phyloP scores from a whole-genome alignment of 306 rosid genomes.

The Sicyos baderoa region DNA sequence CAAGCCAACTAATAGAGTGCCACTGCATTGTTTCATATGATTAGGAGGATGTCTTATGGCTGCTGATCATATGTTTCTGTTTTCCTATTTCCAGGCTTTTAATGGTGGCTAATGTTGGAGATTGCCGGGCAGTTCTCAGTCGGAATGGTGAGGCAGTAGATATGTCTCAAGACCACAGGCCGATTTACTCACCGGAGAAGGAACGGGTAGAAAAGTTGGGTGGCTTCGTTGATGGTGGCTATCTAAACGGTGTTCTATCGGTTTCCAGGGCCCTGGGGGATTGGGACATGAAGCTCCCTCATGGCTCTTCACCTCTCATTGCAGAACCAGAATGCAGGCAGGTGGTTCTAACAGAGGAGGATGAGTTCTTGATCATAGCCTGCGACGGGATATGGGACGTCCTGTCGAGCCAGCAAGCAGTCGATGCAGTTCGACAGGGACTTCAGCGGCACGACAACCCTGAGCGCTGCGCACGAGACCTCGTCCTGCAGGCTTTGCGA shows the following conservation, averaged over 20 bases:
- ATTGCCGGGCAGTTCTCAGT: conserved; percentile 92
- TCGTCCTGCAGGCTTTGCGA: conserved; percentile 75
- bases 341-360: conserved; percentile 66
- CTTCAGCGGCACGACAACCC: conserved; percentile 74
- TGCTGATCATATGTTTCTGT: neutral
- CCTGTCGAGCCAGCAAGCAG: conserved; percentile 86
- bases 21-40: neutral
- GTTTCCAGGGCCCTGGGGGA: conserved; percentile 93
- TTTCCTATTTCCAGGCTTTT: conserved; percentile 45
- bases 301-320: conserved; percentile 68
- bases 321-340: conserved; percentile 84
- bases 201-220: conserved; percentile 74
- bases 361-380: conserved; percentile 91
- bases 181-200: conserved; percentile 56
- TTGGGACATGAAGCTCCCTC: conserved; percentile 92
- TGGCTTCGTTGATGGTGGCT: conserved; percentile 69
- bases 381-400: conserved; percentile 95
- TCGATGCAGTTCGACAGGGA: conserved; percentile 63
- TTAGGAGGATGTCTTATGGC: neutral
- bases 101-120: conserved; percentile 95
- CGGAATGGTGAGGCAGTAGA: conserved; percentile 85
- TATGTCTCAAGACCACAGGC: conserved; percentile 94
- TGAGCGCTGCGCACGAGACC: conserved; percentile 70
- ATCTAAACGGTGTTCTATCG: conserved; percentile 76
- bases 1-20: neutral